Evolutionary conservation across 768 basidiomycete genomes (phyloP).

Genomic region (Rickenella mellea): DNA sequence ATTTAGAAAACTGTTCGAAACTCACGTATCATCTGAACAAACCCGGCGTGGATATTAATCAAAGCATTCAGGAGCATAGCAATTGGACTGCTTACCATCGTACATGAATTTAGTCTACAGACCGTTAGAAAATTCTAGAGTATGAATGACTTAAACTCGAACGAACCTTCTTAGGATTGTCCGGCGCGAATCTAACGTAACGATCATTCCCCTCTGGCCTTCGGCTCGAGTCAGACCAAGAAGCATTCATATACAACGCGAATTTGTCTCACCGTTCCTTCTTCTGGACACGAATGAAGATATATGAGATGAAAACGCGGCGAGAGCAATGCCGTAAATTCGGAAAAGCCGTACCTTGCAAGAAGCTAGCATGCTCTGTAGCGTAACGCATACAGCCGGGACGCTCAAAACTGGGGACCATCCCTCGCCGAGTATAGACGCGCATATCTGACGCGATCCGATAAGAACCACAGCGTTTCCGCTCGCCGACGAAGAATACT

Average conservation of each 20-base stretch:
- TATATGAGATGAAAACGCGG: not conserved
- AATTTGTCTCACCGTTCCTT: conserved; percentile 38
- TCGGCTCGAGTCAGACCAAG: conserved; percentile 1
- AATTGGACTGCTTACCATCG: conserved; percentile 43
- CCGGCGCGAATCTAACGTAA: conserved; percentile 68
- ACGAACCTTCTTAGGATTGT: conserved; percentile 79
- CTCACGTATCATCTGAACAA: conserved; percentile 52
- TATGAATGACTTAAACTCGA: not conserved
- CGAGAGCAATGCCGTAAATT: not conserved
- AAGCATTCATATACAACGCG: conserved; percentile 1
- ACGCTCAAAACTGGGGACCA: conserved; percentile 89
- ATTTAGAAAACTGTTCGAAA: conserved; percentile 11
- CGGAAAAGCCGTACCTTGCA: conserved; percentile 54
- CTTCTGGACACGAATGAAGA: conserved; percentile 1
- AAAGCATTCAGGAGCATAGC: not conserved
- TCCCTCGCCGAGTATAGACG: conserved; percentile 80
- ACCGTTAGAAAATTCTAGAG: not conserved
- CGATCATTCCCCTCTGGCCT: conserved; percentile 81
- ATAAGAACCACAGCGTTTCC: not conserved
- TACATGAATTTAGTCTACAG: conserved; percentile 70
- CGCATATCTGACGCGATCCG: conserved; percentile 63
- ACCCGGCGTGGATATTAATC: conserved; percentile 7
- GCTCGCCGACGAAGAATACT: conserved; percentile 10
- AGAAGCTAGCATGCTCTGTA: conserved; percentile 89
- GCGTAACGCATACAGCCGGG: conserved; percentile 69